Evolutionary conservation across 164 flowering plant species (phyloP), one percentile per base, ranked within the genome.

Genomic region (Protea cynaroides): DNA sequence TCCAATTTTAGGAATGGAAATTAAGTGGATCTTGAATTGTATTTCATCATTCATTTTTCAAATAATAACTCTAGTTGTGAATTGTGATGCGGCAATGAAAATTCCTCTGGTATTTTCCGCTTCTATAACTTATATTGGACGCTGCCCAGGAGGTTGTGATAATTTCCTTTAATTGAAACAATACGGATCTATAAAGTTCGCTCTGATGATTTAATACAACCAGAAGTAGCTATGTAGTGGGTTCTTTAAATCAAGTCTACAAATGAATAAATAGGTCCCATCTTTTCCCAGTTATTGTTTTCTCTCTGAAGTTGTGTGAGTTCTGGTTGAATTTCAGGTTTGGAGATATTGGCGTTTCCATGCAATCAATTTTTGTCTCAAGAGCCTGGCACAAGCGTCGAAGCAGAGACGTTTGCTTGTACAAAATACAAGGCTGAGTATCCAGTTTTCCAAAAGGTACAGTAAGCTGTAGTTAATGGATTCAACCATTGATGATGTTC

Each of bases 321-420:
- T 58, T 63, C 14, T 40, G 46, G 29, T 15, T 65, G 49, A 58
- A 34, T 29, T 64, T 64, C 77, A 91, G 99, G 89, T 71, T 68
- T 94, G 17, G 99, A 91, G 74, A 74, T 94, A 57, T 79, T 94
- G 80, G 97, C 99, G 23, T 94, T 94, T 76, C 99, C 99, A 0
- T 94, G 99, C 80, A 94, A 94, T 58, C 99, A 94, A 65, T 94
- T 94, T 72, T 38, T 85, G 80, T 71, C 77, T 58, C 95, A 91
- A 81, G 97, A 89, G 65, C 99, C 99, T 8, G 82, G 82, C n/a
- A 58, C 90, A 13, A 79, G 85, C 58, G 61, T 86, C 62, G 84
- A 86, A 13, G 87, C 80, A 40, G 62, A 84, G 61, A 60, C 85
- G 40, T 87, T 87, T 73, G 99, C 82, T 18, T 94, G 99, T 70